phyloP scores from a whole-genome alignment of 371 early-diverging fungal species.

The Mortierella sp. region DNA sequence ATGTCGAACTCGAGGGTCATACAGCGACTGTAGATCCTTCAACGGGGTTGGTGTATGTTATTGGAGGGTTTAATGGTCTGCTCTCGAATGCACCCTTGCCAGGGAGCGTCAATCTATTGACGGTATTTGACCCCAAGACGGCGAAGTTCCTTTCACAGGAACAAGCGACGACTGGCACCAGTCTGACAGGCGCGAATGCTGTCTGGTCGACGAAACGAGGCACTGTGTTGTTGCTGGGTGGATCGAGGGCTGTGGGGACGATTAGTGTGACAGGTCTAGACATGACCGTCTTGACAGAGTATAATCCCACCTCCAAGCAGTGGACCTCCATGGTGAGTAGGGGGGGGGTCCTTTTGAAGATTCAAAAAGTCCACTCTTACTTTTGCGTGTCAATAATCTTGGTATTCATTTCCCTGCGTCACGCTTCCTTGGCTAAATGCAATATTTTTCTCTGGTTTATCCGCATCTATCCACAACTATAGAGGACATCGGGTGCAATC shows the following conservation, averaged over 20 bases:
- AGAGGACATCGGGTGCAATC: conserved; percentile 36
- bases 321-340: conserved; percentile 32
- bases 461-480: not conserved
- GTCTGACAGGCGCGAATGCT: conserved; percentile 30
- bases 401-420: too few relatives aligned
- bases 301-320: conserved; percentile 17
- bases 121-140: conserved; percentile 28
- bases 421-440: not conserved
- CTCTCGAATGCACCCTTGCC: not conserved
- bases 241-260: conserved; percentile 23
- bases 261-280: conserved; percentile 12
- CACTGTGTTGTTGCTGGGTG: conserved; percentile 40
- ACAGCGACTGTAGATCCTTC: conserved; percentile 24
- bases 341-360: not conserved
- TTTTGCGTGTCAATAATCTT: not conserved
- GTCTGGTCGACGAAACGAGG: conserved; percentile 38
- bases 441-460: not conserved
- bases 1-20: conserved; percentile 38
- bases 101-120: conserved; percentile 18
- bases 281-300: conserved; percentile 23
- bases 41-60: conserved; percentile 35
- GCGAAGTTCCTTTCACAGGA: conserved; percentile 8
- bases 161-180: conserved; percentile 1
- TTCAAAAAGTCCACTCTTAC: not conserved
- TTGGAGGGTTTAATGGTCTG: conserved; percentile 35